A percentile compares a stretch with the other conserved stretches of the same genome.
phyloP scores from a whole-genome alignment of 305 asterid species.

The Solanum hybrid region DNA sequence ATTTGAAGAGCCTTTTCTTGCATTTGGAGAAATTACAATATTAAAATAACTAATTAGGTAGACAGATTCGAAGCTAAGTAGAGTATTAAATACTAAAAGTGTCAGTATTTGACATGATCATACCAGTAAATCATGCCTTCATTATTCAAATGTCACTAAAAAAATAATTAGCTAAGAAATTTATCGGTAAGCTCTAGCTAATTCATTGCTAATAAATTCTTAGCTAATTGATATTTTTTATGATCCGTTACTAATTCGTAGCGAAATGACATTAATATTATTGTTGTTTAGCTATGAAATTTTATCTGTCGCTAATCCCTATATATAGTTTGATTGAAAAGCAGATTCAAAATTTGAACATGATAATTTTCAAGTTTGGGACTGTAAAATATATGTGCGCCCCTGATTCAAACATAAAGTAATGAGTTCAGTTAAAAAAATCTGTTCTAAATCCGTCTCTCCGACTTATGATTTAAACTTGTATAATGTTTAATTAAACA shows the following conservation, averaged over 20 bases:
- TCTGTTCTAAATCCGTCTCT: neutral
- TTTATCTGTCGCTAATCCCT: accelerated
- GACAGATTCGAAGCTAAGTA: neutral
- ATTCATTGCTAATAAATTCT: neutral
- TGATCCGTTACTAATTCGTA: neutral
- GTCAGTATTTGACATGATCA: neutral
- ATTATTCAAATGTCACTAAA: neutral
- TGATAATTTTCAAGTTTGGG: neutral
- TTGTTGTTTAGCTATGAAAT: neutral
- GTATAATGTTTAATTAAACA: neutral
- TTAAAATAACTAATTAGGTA: neutral
- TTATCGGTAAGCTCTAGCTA: neutral
- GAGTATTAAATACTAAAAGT: neutral
- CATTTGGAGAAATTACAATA: neutral
- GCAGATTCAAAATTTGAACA: neutral
- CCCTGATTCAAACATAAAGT: neutral
- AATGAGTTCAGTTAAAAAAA: neutral
- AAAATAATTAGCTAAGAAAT: neutral
- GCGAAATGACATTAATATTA: neutral
- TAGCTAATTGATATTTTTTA: neutral
- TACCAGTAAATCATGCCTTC: neutral
- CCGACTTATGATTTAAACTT: neutral
- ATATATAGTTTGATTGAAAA: neutral
- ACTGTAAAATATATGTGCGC: neutral
- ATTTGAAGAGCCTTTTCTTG: neutral